Conservation (phyloP, 129 eudicot genomes). For the Pseudognaphalium luteoalbum region DNA sequence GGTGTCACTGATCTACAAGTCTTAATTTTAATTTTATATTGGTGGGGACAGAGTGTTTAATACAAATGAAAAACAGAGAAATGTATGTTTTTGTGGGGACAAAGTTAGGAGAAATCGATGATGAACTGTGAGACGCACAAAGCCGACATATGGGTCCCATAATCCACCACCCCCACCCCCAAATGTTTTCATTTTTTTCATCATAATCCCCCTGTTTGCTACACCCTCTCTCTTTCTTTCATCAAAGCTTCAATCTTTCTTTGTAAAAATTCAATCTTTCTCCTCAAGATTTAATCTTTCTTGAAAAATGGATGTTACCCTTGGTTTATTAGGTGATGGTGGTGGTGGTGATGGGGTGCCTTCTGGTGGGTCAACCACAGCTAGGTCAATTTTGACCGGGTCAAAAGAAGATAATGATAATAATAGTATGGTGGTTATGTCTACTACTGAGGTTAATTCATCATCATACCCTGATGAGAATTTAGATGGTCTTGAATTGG, state of each 20-base stretch:
- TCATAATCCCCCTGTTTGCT: conserved; percentile 13
- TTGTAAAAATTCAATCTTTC: conserved; percentile 1
- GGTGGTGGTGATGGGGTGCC: conserved; percentile 49
- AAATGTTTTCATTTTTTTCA: conserved; percentile 22
- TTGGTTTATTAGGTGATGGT: conserved; percentile 36
- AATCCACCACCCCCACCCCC: conserved; percentile 26
- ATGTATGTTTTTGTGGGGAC: conserved; percentile 47
- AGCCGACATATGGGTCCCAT: conserved; percentile 72
- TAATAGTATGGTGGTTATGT: conserved; percentile 13
- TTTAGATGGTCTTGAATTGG: conserved; percentile 71
- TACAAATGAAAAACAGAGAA: conserved; percentile 29
- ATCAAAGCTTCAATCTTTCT: neutral
- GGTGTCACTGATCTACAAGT: neutral
- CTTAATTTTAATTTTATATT: neutral
- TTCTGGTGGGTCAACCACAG: conserved; percentile 50
- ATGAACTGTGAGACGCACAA: conserved; percentile 62
- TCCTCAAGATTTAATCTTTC: neutral
- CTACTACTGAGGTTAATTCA: conserved; percentile 61
- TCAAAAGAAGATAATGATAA: conserved; percentile 42
- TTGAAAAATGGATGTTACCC: conserved; percentile 46
- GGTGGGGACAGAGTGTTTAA: conserved; percentile 34
- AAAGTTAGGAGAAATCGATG: conserved; percentile 61
- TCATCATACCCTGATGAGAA: conserved; percentile 57
- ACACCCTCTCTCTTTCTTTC: conserved; percentile 7
- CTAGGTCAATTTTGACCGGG: conserved; percentile 47